These are phyloP conservation scores for Cryptococcus amylolentus DNA, from an alignment of 1,284 basidiomycete species.

Conservation along the genomic window DNA sequence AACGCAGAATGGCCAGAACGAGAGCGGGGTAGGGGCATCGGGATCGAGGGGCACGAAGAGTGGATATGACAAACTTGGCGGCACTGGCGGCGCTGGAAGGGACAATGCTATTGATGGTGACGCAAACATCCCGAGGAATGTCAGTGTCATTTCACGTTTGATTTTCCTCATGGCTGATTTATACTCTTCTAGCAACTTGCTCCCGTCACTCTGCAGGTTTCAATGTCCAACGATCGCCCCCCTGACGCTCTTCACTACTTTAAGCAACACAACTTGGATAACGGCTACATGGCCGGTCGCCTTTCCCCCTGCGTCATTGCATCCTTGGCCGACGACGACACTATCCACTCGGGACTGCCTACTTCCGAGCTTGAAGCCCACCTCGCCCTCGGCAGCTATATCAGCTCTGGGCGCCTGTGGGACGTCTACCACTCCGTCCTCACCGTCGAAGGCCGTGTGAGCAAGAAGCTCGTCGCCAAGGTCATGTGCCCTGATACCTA, in stretches of 20 bases:
- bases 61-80: too few relatives aligned
- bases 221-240: not conserved
- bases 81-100: not conserved
- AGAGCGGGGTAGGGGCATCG: too few relatives aligned
- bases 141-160: not conserved
- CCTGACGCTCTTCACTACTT: not conserved
- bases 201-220: not conserved
- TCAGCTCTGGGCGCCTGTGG: not conserved
- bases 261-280: not conserved
- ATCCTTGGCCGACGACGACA: not conserved
- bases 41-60: too few relatives aligned
- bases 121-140: not conserved
- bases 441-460: not conserved
- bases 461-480: not conserved
- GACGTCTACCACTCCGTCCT: not conserved
- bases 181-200: not conserved
- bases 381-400: not conserved
- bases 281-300: not conserved
- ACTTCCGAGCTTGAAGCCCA: not conserved
- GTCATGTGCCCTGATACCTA: not conserved
- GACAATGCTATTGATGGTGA: not conserved
- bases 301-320: not conserved
- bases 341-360: not conserved
- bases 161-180: not conserved
- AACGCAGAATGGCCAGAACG: too few relatives aligned